Evolutionary conservation across 1,139 yeast species (phyloP), one percentile per base, ranked within the genome.

Genomic region (Kazachstania sp.): DNA sequence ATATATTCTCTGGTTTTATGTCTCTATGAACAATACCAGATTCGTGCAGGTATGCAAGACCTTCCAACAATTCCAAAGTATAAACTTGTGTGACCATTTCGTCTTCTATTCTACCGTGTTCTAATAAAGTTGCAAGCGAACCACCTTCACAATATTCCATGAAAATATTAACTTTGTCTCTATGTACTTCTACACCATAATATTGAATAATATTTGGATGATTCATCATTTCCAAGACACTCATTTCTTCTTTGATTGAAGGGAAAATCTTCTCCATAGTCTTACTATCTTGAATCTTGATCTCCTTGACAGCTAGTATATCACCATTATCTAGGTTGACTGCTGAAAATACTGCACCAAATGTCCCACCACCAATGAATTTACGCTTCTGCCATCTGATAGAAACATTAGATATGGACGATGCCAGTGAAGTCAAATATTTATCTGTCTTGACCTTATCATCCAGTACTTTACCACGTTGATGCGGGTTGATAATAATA

Each of bases 131-230:
- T 0, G 96, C 88, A 49, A 92, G 72, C 0, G 97, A 88, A 0
- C 98, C 97, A 42, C 96, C 96, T 61, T 90, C 95, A 70, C 98
- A 94, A 68, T 79, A 88, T 67, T 92, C 99, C 98, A 94, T 92
- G 63, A 92, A 94, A 39, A 92, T 84, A 64, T 87, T 90, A 20
- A 92, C 97, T 54, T 87, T 81, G 65, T 92, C 98, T 49, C 97
- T 77, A 65, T 92, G 98, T 4, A 92, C 97, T 66, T 92, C 98
- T 37, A 92, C 97, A 41, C 98, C 98, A 61, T 80, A 90, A 63
- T 92, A 92, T 61, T 90, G 96, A 9, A 92, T 97, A 57, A 92
- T 86, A 61, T 92, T 92, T 8, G 97, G 97, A 67, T 92, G 98
- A 52, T 88, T 83, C 54, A 92, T 73, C 83, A 90, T 86, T 66